Percentiles rank a stretch among this genome's conserved stretches.
phyloP scores from a whole-genome alignment of 148 eudicot species.

The Spergularia bocconei region DNA sequence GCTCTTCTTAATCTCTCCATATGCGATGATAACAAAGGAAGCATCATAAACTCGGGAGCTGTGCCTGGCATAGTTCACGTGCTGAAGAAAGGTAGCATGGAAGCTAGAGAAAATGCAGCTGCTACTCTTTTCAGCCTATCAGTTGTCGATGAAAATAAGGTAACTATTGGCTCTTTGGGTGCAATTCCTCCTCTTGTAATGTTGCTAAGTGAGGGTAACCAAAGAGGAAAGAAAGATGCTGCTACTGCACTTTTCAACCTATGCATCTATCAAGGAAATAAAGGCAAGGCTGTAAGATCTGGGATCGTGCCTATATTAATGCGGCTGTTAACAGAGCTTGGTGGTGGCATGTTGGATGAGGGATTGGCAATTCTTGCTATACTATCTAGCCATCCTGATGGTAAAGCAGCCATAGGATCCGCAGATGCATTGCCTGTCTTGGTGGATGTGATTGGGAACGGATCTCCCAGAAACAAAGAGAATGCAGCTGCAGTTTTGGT shows the following conservation, averaged over 20 bases:
- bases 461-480: constrained; percentile 93
- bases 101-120: constrained; percentile 90
- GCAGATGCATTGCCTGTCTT: constrained; percentile 77
- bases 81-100: constrained; percentile 82
- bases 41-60: constrained; percentile 65
- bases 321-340: constrained; percentile 71
- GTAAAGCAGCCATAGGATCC: constrained; percentile 69
- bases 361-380: constrained; percentile 85
- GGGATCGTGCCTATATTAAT: constrained; percentile 75
- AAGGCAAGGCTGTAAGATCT: constrained; percentile 86
- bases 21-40: constrained; percentile 80
- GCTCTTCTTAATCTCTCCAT: constrained; percentile 93
- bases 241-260: constrained; percentile 92
- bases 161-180: constrained; percentile 71
- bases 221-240: constrained; percentile 92
- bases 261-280: constrained; percentile 92
- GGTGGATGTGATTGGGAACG: constrained; percentile 70
- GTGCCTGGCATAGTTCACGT: constrained; percentile 84
- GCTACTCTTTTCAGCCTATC: constrained; percentile 92
- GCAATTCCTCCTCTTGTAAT: constrained; percentile 86
- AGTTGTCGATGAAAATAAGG: constrained; percentile 86
- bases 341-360: constrained; percentile 87
- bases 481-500: constrained; percentile 88
- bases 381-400: constrained; percentile 80
- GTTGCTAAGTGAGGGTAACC: constrained; percentile 77